Base-by-base conservation (phyloP, 768 basidiomycete species). In the Pulveroboletus sp. region DNA sequence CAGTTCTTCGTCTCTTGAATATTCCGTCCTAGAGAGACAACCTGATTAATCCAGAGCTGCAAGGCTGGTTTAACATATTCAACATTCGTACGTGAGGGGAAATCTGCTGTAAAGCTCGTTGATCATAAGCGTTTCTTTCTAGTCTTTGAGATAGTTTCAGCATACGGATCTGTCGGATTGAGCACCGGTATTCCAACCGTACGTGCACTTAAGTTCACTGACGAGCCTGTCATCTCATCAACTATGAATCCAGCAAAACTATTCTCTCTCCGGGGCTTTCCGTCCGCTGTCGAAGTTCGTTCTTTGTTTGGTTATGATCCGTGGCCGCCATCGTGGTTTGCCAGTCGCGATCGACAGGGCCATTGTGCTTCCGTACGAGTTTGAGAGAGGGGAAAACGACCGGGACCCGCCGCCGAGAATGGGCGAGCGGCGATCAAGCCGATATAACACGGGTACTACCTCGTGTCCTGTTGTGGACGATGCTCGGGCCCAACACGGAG, bases 271-370 rank as follows among this genome's bases (percentile, higher is more conserved):
- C 6, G 94, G 92, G 2, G 80, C 85, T 10, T 82, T 94, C 50
- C 73, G 76, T 13, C 79, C 86, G 0, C 68, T 96, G 6, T 93
- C 93, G 0, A 98, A 98, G 67, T 76, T 98, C 30, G 82, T 98
- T 49, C 58, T 97, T 23, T 85, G 83, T 61, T 66, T 80, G 10
- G 92, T 98, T 57, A 98, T 98, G 91, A 77, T 99, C 53, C 87
- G 96, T 49, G 93, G 93, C 8, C 80, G 92, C 12, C 93, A 97
- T 67, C 85, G 93, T 40, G 90, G 91, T 31, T 71, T 93, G 7
- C 90, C 90, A 0, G 85, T 89, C 19, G 91, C 89, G 9, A 91
- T 93, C 40, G 90, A 93, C 68, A 82, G 93, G 45, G 89, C 93
- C 0, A 79, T 94, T 44, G 76, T 94, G 63, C 75, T 93, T 16